These are phyloP conservation scores for Paecilomyces sp. DNA, from an alignment of 2,329 filamentous ascomycete species.

Conservation along the genomic window DNA sequence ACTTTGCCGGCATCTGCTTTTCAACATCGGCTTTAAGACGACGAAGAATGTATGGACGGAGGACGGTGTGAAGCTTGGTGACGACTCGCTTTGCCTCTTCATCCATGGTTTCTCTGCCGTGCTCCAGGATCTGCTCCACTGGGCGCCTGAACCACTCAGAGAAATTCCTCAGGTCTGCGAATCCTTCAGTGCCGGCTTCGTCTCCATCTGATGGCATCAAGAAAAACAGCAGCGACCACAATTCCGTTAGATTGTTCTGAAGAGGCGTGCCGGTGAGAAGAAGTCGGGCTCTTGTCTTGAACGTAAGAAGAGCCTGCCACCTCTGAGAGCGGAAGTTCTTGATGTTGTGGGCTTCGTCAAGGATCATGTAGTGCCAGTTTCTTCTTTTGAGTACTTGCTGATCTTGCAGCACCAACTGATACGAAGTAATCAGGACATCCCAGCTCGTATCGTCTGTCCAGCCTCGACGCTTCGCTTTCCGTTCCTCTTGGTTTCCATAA, in stretches of 20 bases:
- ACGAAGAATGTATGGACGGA: slow-evolving; percentile 84
- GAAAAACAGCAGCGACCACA: slow-evolving; percentile 97
- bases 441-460: slow-evolving; percentile 92
- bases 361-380: slow-evolving; percentile 94
- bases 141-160: slow-evolving; percentile 93
- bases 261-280: slow-evolving; percentile 89
- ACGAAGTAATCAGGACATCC: slow-evolving; percentile 97
- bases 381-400: slow-evolving; percentile 88
- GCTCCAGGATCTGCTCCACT: slow-evolving; percentile 92
- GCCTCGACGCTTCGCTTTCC: slow-evolving; percentile 80
- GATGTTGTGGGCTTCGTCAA: slow-evolving; percentile 98
- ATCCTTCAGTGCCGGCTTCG: slow-evolving; percentile 75
- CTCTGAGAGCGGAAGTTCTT: slow-evolving; percentile 98
- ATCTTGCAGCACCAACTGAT: slow-evolving; percentile 91
- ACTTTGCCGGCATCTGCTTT: slow-evolving; percentile 98
- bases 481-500: slow-evolving; percentile 89
- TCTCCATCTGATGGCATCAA: slow-evolving; percentile 76
- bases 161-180: slow-evolving; percentile 92
- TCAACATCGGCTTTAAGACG: slow-evolving; percentile 94
- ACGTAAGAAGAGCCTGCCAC: slow-evolving; percentile 91
- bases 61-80: slow-evolving; percentile 84
- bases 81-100: slow-evolving; percentile 90
- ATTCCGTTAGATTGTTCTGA: slow-evolving; percentile 92
- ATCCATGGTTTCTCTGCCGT: slow-evolving; percentile 87
- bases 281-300: slow-evolving; percentile 82